These are phyloP conservation scores for Calycina herbarum DNA, from an alignment of 2,329 filamentous ascomycete genomes.

Conservation along the genomic window DNA sequence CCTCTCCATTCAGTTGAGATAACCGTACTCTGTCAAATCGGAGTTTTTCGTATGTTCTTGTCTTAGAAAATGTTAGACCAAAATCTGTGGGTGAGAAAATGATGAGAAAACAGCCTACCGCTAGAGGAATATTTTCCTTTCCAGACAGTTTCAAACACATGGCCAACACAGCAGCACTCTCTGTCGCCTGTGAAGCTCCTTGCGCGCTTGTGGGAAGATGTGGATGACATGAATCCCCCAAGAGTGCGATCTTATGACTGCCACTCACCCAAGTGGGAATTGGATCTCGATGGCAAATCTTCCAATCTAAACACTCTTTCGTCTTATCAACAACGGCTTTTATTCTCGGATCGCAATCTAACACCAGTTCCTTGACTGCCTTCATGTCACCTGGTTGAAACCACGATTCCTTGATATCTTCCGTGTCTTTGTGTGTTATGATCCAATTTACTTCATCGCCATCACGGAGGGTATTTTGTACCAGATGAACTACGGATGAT, in stretches of 20 bases:
- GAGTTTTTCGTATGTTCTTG: constrained; percentile 46
- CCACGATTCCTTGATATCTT: constrained; percentile 50
- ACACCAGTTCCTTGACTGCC: constrained; percentile 42
- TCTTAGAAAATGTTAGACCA: constrained; percentile 31
- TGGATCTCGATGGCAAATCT: constrained; percentile 54
- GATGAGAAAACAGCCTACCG: constrained; percentile 32
- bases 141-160: constrained; percentile 46
- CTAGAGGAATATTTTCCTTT: constrained; percentile 42
- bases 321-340: constrained; percentile 48
- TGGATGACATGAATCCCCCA: constrained; percentile 55
- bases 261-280: constrained; percentile 52
- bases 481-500: constrained; percentile 38
- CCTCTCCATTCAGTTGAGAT: constrained; percentile 46
- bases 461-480: constrained; percentile 46
- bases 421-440: constrained; percentile 47
- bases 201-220: constrained; percentile 55
- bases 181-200: constrained; percentile 54
- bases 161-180: constrained; percentile 50
- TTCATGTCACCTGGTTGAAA: constrained; percentile 49
- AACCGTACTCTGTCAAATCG: constrained; percentile 43
- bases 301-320: constrained; percentile 51
- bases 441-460: constrained; percentile 50
- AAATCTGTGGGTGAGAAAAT: too few relatives aligned
- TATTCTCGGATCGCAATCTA: constrained; percentile 46
- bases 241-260: constrained; percentile 50